Evolutionary conservation across 768 basidiomycete species (phyloP).

Genomic region (Pisolithus tinctorius): DNA sequence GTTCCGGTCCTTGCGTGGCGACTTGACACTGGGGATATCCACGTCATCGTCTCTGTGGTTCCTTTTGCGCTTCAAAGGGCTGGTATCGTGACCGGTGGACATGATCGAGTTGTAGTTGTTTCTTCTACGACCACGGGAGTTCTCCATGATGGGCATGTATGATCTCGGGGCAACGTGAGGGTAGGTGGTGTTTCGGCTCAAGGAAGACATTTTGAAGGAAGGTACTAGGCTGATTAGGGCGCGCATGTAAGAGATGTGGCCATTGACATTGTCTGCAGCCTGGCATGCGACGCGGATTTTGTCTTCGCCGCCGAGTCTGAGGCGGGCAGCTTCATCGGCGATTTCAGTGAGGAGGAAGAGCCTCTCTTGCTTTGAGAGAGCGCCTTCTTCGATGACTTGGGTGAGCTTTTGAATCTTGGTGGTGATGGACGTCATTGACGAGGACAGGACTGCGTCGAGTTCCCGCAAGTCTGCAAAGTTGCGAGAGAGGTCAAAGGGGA

Average conservation of each 20-base stretch:
- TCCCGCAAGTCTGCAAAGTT: slow-evolving; percentile 95
- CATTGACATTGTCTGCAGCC: slow-evolving; percentile 81
- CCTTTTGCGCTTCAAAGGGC: slow-evolving; percentile 61
- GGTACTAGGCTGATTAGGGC: slow-evolving; percentile 58
- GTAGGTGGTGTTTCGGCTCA: slow-evolving; percentile 62
- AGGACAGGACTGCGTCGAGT: slow-evolving; percentile 94
- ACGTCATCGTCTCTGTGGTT: slow-evolving; percentile 57
- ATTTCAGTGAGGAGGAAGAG: slow-evolving; percentile 87
- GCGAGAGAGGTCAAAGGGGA: slow-evolving; percentile 91
- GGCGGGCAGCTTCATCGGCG: slow-evolving; percentile 85
- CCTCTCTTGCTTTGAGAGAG: slow-evolving; percentile 58
- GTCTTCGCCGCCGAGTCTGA: slow-evolving; percentile 95
- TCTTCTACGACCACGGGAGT: slow-evolving; percentile 51
- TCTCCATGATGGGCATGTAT: slow-evolving; percentile 63
- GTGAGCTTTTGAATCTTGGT: slow-evolving; percentile 72
- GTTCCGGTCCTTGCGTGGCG: slow-evolving; percentile 58
- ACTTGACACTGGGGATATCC: slow-evolving; percentile 42
- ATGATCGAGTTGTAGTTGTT: slow-evolving; percentile 50
- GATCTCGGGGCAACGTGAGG: slow-evolving; percentile 69
- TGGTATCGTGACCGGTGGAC: slow-evolving; percentile 46
- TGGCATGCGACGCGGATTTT: slow-evolving; percentile 93
- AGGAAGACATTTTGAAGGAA: slow-evolving; percentile 48
- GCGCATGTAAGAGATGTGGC: slow-evolving; percentile 54
- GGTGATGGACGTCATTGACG: slow-evolving; percentile 78
- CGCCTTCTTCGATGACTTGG: slow-evolving; percentile 63